phyloP scores from a whole-genome alignment of 2,329 filamentous ascomycete species.

The Helicocarpus griseus region DNA sequence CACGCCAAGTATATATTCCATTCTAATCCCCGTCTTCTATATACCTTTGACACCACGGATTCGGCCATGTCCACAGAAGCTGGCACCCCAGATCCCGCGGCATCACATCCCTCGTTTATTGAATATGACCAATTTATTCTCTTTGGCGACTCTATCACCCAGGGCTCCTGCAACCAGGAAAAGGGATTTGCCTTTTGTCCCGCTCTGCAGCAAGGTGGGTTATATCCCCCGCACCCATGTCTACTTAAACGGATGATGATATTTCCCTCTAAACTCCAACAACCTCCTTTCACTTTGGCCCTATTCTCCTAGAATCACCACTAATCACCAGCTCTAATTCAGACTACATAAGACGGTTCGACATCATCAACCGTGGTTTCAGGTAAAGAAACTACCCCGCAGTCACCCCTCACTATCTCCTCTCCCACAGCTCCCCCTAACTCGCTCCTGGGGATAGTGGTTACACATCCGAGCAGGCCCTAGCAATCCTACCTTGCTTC shows the following conservation, averaged over 20 bases:
- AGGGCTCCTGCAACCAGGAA: conserved; percentile 52
- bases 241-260: not conserved
- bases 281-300: not conserved
- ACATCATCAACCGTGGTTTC: conserved; percentile 82
- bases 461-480: conserved; percentile 69
- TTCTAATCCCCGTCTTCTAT: no score
- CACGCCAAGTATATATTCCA: no score
- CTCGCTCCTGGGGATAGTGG: conserved; percentile 41
- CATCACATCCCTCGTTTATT: not conserved
- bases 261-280: not conserved
- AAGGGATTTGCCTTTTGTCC: conserved; percentile 67
- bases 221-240: not conserved
- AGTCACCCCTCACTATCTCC: conserved; percentile 11
- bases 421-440: conserved; percentile 6
- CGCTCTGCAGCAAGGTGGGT: conserved; percentile 58
- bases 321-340: conserved; percentile 1
- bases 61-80: not conserved
- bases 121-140: conserved; percentile 65
- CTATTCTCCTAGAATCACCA: not conserved
- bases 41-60: no score
- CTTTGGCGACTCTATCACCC: conserved; percentile 82
- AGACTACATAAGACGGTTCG: conserved; percentile 69
- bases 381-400: no score
- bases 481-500: conserved; percentile 59
- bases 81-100: not conserved